Evolutionary conservation across 805 yeast genomes (phyloP).

Genomic region (Schizosaccharomyces pombe): DNA sequence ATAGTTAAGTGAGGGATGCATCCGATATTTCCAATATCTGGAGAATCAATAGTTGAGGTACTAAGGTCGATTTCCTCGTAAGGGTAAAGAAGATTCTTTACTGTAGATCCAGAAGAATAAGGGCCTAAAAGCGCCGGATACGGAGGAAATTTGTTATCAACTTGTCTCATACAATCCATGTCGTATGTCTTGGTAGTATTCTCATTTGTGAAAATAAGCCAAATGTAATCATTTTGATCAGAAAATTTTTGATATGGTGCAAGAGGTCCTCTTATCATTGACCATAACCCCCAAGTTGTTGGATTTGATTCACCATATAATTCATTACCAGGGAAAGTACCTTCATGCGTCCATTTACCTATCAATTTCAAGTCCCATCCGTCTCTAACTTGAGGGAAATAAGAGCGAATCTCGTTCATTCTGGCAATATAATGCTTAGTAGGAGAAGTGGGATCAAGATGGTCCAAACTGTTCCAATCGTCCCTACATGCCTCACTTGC

Average conservation of each 20-base stretch:
- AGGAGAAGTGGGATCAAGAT: not conserved
- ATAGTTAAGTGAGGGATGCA: not conserved
- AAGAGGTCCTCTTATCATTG: not conserved
- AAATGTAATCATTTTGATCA: not conserved
- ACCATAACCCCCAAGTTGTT: constrained; percentile 2
- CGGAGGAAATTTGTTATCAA: not conserved
- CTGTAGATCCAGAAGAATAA: not conserved
- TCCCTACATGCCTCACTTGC: not conserved
- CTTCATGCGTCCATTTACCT: constrained; percentile 3
- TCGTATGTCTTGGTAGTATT: not conserved
- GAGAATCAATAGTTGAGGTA: not conserved
- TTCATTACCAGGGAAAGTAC: constrained; percentile 1
- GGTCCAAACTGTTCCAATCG: not conserved
- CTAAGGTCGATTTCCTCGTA: not conserved
- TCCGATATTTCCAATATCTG: not conserved
- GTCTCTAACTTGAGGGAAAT: not conserved
- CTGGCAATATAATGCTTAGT: not conserved
- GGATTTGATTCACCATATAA: not conserved
- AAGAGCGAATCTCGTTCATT: constrained; percentile 1
- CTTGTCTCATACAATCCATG: not conserved
- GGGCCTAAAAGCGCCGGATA: not conserved
- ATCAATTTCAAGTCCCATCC: not conserved
- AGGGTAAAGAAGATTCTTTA: not conserved
- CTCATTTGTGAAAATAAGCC: not conserved
- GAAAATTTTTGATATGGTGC: not conserved